Evolutionary conservation across 1,284 basidiomycete genomes (phyloP).

Genomic region (Marasmius tenuissimus): DNA sequence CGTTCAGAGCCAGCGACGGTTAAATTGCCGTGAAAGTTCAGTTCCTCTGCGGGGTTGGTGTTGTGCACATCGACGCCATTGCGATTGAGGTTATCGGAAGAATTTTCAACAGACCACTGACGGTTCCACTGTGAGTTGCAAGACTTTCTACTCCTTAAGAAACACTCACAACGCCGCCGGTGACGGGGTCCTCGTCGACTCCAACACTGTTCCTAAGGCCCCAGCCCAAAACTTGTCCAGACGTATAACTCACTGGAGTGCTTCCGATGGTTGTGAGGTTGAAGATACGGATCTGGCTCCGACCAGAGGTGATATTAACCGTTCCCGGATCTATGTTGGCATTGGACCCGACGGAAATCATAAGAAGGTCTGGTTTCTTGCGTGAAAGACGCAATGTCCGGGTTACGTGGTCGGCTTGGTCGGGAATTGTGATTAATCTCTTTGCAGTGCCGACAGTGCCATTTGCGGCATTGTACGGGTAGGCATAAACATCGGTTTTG

Average conservation of each 20-base stretch:
- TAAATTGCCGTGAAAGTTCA: not conserved
- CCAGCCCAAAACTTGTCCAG: not conserved
- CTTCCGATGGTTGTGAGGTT: not conserved
- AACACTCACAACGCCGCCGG: not conserved
- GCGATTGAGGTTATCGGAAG: not conserved
- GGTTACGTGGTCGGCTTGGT: not conserved
- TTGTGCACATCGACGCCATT: conserved; percentile 1
- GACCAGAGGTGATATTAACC: not conserved
- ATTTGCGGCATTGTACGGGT: not conserved
- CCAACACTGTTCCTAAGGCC: not conserved
- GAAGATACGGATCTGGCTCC: conserved; percentile 2
- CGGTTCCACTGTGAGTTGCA: not conserved
- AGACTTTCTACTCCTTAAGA: not conserved
- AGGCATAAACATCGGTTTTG: not conserved
- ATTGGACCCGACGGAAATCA: not conserved
- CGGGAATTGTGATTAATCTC: not conserved
- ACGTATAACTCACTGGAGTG: not conserved
- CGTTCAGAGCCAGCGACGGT: not conserved
- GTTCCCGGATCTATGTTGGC: not conserved
- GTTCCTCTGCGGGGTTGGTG: conserved; percentile 1
- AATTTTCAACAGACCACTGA: conserved; percentile 1
- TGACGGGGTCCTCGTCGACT: not conserved
- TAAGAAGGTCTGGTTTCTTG: not conserved
- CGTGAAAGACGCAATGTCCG: not conserved
- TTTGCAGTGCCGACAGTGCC: not conserved